Evolutionary conservation across 305 asterid genomes (phyloP).

Genomic region (Fraxinus sp.): DNA sequence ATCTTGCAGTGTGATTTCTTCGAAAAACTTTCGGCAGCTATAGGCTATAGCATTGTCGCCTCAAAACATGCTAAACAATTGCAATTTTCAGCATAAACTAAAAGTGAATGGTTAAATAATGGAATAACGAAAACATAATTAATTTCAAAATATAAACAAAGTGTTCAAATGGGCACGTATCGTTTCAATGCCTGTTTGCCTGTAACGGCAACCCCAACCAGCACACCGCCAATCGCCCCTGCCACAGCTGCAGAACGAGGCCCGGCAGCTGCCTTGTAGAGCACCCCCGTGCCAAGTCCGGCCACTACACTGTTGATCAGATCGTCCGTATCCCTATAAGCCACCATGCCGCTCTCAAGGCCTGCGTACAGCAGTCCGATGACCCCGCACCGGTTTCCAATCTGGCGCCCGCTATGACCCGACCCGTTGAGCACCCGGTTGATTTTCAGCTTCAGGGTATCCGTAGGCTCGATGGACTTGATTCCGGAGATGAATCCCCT

Average conservation of each 20-base stretch:
- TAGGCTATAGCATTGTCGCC: too few species aligned
- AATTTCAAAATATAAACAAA: not conserved
- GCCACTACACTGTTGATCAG: conserved; percentile 83
- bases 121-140: not conserved
- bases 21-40: too few species aligned
- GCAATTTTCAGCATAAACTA: not conserved
- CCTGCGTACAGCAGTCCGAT: conserved; percentile 80
- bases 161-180: conserved; percentile 59
- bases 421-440: conserved; percentile 78
- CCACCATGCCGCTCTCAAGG: conserved; percentile 83
- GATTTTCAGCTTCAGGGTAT: conserved; percentile 65
- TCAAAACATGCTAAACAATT: too few species aligned
- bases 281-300: conserved; percentile 84
- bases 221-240: conserved; percentile 82
- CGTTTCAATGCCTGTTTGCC: conserved; percentile 85
- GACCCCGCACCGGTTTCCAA: conserved; percentile 80
- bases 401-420: conserved; percentile 68
- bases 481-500: conserved; percentile 67
- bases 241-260: conserved; percentile 91
- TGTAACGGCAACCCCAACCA: conserved; percentile 70
- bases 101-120: not conserved
- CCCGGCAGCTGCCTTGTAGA: conserved; percentile 85
- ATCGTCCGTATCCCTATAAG: conserved; percentile 76
- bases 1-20: too few species aligned
- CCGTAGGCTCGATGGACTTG: conserved; percentile 67